phyloP scores from a whole-genome alignment of 2,329 filamentous ascomycete species.

The Aspergillus chevalieri region DNA sequence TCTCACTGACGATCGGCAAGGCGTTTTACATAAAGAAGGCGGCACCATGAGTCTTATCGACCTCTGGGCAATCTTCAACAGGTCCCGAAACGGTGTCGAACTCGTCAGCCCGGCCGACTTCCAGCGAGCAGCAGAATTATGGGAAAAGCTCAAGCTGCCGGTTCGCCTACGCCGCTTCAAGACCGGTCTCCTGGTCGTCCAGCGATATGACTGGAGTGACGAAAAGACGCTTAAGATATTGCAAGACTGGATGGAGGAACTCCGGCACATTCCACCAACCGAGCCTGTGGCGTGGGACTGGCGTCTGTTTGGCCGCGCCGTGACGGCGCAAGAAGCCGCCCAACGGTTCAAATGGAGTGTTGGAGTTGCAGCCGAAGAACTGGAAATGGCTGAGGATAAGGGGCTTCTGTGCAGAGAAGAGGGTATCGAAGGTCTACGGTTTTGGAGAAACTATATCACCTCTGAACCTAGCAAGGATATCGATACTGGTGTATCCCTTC shows the following conservation, averaged over 20 bases:
- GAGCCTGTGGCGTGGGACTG: conserved; percentile 68
- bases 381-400: conserved; percentile 93
- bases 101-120: conserved; percentile 89
- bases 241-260: conserved; percentile 67
- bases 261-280: conserved; percentile 61
- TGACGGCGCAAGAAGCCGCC: conserved; percentile 83
- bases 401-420: conserved; percentile 86
- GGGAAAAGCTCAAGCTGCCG: conserved; percentile 81
- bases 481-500: not conserved
- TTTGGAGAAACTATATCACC: conserved; percentile 72
- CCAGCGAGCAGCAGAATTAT: conserved; percentile 78
- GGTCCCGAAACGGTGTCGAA: conserved; percentile 86
- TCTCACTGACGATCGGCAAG: conserved; percentile 74
- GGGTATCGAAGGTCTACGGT: conserved; percentile 80
- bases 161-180: conserved; percentile 83
- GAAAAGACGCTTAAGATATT: conserved; percentile 78
- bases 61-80: conserved; percentile 91
- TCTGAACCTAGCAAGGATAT: conserved; percentile 2
- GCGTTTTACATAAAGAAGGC: conserved; percentile 70
- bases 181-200: conserved; percentile 89
- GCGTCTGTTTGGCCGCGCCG: conserved; percentile 70
- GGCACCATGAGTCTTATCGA: conserved; percentile 88
- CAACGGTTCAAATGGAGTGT: conserved; percentile 95
- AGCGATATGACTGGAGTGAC: conserved; percentile 80
- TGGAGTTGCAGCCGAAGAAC: conserved; percentile 87